Base-by-base conservation (phyloP, 2,329 filamentous ascomycete genomes). In the Knufia fluminis region DNA sequence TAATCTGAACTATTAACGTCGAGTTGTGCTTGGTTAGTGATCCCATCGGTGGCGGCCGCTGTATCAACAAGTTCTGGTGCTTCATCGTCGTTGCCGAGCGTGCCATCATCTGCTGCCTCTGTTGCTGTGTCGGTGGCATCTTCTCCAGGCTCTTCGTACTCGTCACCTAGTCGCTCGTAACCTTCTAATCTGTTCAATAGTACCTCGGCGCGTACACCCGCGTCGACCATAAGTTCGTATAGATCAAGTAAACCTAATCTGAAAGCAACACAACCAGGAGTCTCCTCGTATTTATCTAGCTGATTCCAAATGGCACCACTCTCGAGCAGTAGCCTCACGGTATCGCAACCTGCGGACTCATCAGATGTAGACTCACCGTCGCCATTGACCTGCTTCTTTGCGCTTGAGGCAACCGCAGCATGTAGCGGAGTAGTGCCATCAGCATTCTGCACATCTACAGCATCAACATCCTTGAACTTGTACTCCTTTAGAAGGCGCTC, bases 291-390 rank as follows among this genome's bases (percentile, higher is more conserved):
- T 57, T 74, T 70, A 66, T 97, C 88, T 49, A 97, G 73, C 64
- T 96, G 90, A 69, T 98, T 98, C 92, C 92, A 98, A 59, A 97
- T 96, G 9, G 88, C 92, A 26, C 92, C 92, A 58, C 85, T 84
- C 61, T 90, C 77, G 52, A 97, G 80, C 6, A 97, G 75, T 61
- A 92, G 78, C 57, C 79, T 77, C 3, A 96, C 71, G 0, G 83
- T 83, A 46, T 81, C 78, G 49, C 77, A 75, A 2, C 82, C 85
- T 1, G 58, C 54, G 4, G 50, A 54, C 23, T 50, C 54, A 42
- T 52, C 38, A 39, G 47, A 51, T 46, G 64, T 53, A 36, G 60
- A 47, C 40, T 60, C 47, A 31, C 20, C 31, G 47, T 68, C 59
- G 22, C 70, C 66, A 20, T 70, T 68, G 8, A 64, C 63, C 40